Evolutionary conservation across 129 eudicot genomes (phyloP).

Genomic region (Chrysanthemum makinoi): DNA sequence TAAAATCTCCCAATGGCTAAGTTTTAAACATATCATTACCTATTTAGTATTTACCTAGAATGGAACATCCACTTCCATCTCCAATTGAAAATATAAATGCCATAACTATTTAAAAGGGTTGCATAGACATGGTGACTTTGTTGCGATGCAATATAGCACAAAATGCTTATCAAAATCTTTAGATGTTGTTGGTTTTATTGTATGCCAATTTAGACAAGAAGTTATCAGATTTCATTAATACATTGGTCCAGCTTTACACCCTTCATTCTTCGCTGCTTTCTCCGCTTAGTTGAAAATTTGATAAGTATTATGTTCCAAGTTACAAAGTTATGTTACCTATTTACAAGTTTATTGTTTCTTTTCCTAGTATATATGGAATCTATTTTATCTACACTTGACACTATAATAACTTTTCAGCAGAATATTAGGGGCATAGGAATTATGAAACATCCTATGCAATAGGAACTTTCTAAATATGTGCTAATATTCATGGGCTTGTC

Average conservation of each 20-base stretch:
- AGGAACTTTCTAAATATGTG: background rate
- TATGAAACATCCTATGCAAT: background rate
- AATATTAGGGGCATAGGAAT: background rate
- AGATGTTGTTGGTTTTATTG: slow-evolving; percentile 1
- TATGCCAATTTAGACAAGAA: background rate
- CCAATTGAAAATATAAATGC: background rate
- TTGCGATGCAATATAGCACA: background rate
- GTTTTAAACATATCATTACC: slow-evolving; percentile 2
- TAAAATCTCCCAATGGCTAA: background rate
- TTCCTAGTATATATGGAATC: background rate
- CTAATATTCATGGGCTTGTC: background rate
- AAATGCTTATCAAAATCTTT: background rate
- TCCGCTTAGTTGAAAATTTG: too few relatives aligned
- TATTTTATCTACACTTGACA: background rate
- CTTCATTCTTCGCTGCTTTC: too few relatives aligned
- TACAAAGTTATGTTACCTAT: background rate
- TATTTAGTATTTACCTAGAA: background rate
- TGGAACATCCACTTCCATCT: background rate
- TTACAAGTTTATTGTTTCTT: background rate
- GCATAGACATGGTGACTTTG: background rate
- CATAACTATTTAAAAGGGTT: slow-evolving; percentile 7
- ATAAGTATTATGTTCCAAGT: background rate
- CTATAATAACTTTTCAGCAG: background rate
- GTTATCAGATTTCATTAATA: background rate
- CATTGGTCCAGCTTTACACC: too few relatives aligned